These are phyloP conservation scores for Microcyclosporella mali DNA, from an alignment of 2,329 filamentous ascomycete species.

Conservation along the genomic window DNA sequence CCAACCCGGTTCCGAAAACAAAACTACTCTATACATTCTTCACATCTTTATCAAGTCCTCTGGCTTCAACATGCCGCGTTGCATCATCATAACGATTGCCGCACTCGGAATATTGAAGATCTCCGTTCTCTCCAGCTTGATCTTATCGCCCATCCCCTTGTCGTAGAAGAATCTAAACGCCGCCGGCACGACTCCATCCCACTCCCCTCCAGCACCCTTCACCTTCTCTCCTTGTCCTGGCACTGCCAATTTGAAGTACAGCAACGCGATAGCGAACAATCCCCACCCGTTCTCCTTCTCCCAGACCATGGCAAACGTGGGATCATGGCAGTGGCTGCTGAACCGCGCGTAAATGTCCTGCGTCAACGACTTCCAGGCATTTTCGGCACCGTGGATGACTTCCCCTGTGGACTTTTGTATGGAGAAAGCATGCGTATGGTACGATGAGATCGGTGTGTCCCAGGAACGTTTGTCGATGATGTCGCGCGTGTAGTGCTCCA, in stretches of 20 bases:
- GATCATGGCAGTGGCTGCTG: conserved; percentile 18
- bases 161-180: conserved; percentile 25
- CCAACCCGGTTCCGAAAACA: not conserved
- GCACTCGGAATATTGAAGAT: conserved; percentile 18
- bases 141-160: conserved; percentile 5
- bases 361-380: conserved; percentile 15
- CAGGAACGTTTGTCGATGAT: conserved; percentile 15
- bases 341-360: conserved; percentile 23
- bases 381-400: conserved; percentile 17
- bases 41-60: conserved; percentile 11
- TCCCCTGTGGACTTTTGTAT: conserved; percentile 20
- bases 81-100: conserved; percentile 18
- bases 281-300: conserved; percentile 22
- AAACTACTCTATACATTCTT: conserved; percentile 1
- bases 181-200: conserved; percentile 21
- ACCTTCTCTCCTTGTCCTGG: conserved; percentile 14
- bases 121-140: conserved; percentile 14
- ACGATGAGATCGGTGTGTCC: conserved; percentile 5
- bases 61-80: conserved; percentile 21
- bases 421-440: conserved; percentile 10
- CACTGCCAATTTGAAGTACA: conserved; percentile 19
- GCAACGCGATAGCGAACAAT: conserved; percentile 22
- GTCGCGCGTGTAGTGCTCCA: conserved; percentile 22
- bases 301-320: conserved; percentile 14
- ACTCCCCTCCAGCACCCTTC: conserved; percentile 20